Conservation (phyloP, 192 early-diverging fungal genomes). For the Coemansia sp. region DNA sequence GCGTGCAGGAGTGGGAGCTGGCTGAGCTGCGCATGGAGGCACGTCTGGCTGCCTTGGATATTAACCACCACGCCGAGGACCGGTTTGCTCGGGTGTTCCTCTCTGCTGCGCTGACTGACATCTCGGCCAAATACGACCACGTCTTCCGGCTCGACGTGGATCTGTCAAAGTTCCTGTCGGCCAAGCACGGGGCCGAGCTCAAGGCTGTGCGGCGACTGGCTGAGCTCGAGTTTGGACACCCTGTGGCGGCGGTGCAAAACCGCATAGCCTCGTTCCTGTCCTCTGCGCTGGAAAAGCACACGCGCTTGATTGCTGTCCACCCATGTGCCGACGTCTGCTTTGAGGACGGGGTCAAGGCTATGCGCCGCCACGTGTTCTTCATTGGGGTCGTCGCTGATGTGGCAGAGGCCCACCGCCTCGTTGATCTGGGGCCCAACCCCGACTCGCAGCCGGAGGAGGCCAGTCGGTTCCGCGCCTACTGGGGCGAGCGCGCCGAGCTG, state of each 20-base stretch:
- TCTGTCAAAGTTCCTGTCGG: constrained; percentile 18
- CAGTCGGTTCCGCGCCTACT: constrained; percentile 70
- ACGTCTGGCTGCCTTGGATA: constrained; percentile 23
- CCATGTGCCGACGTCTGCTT: constrained; percentile 52
- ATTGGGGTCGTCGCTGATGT: constrained; percentile 75
- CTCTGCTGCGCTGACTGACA: constrained; percentile 11
- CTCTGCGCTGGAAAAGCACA: constrained; percentile 17
- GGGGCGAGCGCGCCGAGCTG: constrained; percentile 88
- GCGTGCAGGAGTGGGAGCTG: constrained; percentile 63
- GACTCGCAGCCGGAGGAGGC: constrained; percentile 67
- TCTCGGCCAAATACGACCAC: constrained; percentile 32
- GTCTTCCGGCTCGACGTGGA: constrained; percentile 38
- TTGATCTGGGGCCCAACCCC: constrained; percentile 83
- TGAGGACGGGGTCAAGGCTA: constrained; percentile 52
- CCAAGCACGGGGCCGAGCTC: constrained; percentile 10
- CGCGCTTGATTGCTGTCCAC: constrained; percentile 42
- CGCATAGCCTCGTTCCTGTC: constrained; percentile 27
- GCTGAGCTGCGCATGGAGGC: constrained; percentile 58
- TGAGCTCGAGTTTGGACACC: constrained; percentile 27
- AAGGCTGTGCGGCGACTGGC: constrained; percentile 11
- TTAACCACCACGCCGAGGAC: constrained; percentile 19
- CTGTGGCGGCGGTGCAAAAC: constrained; percentile 21
- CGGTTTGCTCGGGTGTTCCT: constrained; percentile 37
- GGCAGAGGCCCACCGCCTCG: constrained; percentile 64
- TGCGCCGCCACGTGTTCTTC: constrained; percentile 49